A percentile compares a stretch with the other conserved stretches of the same genome.
Conservation (phyloP, 345 rosid genomes). For the Populus euphratica region DNA sequence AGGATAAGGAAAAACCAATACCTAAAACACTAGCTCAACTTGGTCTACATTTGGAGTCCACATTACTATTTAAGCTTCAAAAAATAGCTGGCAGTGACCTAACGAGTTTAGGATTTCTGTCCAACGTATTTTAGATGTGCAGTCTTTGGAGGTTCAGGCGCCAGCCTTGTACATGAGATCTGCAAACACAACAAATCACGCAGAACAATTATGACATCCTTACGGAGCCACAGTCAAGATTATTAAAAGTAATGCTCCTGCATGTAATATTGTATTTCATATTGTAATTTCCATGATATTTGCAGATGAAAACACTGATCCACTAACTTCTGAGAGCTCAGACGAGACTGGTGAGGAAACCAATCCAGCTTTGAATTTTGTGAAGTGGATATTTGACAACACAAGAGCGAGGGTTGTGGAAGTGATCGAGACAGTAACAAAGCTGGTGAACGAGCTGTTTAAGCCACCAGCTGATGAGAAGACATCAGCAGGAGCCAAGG, state of each 20-base stretch:
- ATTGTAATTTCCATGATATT: not conserved
- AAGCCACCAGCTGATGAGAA: constrained; percentile 26
- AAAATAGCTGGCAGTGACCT: not conserved
- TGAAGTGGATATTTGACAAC: constrained; percentile 52
- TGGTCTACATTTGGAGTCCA: not conserved
- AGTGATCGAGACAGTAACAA: constrained; percentile 46
- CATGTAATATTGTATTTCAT: not conserved
- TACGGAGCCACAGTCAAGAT: not conserved
- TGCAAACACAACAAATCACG: not conserved
- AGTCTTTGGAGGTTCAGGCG: not conserved
- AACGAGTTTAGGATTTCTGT: not conserved
- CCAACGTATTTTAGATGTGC: not conserved
- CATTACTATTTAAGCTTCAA: not conserved
- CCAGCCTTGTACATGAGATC: not conserved
- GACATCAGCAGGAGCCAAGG: constrained; percentile 23
- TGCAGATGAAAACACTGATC: constrained; percentile 35
- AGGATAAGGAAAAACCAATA: not conserved
- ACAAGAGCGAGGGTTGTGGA: constrained; percentile 44
- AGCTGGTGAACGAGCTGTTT: constrained; percentile 47
- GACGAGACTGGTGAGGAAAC: constrained; percentile 37
- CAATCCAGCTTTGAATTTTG: constrained; percentile 31
- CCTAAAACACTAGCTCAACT: not conserved
- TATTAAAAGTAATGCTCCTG: not conserved
- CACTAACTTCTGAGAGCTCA: constrained; percentile 28
- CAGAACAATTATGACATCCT: not conserved